Evolutionary conservation across 768 basidiomycete genomes (phyloP), one percentile per base, ranked within the genome.

Genomic region (Termitomyces sp.): DNA sequence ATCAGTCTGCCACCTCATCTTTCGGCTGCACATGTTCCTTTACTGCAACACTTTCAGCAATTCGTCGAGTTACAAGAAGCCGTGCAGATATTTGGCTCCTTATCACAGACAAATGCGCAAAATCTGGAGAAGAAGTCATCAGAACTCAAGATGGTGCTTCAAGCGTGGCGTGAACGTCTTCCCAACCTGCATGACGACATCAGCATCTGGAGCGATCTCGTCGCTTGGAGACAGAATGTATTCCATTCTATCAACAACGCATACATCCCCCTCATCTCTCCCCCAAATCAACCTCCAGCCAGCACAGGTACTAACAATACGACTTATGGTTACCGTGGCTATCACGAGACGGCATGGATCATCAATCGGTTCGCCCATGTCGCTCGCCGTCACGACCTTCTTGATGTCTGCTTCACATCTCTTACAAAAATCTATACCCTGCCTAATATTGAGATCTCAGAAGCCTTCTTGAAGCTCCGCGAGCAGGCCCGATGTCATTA

Each of bases 341-440:
- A 92, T 70, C 97, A 99, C 68, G 97, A 99, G 76, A 98, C 94
- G 0, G 97, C 97, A 7, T 99, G 97, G 97, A 98, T 97, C 68
- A 98, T 98, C 77, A 99, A 99, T 70, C 88, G 97, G 16, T 98
- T 99, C 68, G 97, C 97, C 9, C 96, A 99, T 73, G 94, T 98
- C 55, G 97, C 97, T 22, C 83, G 97, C 58, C 96, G 98, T 73
- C 97, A 99, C 67, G 91, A 95, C 60, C 81, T 99, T 7, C 80
- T 95, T 46, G 97, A 99, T 49, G 97, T 97, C 42, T 98, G 97
- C 76, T 93, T 92, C 74, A 91, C 82, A 6, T 90, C 91, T 1
- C 79, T 99, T 66, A 94, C 90, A 71, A 98, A 94, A 75, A 99
- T 99, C 63, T 99, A 99, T 72, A 95, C 94, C 0, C 78, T 99